Percentiles rank a stretch among this genome's conserved stretches.
phyloP scores from a whole-genome alignment of 2,329 filamentous ascomycete genomes.

The Orbilia quercus region DNA sequence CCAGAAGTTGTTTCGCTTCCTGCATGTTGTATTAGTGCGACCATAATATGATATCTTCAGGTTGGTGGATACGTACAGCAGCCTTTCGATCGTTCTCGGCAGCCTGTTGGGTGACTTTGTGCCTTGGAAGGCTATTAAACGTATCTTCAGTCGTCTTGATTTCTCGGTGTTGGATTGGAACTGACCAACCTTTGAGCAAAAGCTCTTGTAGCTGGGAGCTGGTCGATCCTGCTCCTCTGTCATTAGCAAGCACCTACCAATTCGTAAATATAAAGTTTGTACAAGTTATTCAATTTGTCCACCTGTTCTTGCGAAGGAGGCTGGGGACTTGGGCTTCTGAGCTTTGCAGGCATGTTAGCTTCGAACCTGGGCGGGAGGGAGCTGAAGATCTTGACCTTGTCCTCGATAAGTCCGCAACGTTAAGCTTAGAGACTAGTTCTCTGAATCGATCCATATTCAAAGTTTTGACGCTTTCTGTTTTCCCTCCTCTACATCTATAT shows the following conservation, averaged over 20 bases:
- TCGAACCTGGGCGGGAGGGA: not conserved
- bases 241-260: not conserved
- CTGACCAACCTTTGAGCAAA: slow-evolving; percentile 38
- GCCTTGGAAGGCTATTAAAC: slow-evolving; percentile 37
- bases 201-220: slow-evolving; percentile 36
- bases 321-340: slow-evolving; percentile 44
- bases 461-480: not conserved
- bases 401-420: slow-evolving; percentile 33
- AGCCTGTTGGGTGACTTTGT: slow-evolving; percentile 22
- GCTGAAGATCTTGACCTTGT: slow-evolving; percentile 12
- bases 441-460: slow-evolving; percentile 38
- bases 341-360: not conserved
- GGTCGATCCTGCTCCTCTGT: slow-evolving; percentile 15
- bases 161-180: not conserved
- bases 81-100: slow-evolving; percentile 45
- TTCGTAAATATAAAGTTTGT: not conserved
- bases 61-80: slow-evolving; percentile 10
- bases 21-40: slow-evolving; percentile 4
- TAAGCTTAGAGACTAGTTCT: slow-evolving; percentile 54
- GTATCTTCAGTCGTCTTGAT: not conserved
- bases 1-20: slow-evolving; percentile 36
- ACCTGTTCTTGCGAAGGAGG: slow-evolving; percentile 32
- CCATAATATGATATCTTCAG: not conserved
- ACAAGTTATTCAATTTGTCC: slow-evolving; percentile 30
- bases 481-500: not conserved